A percentile compares a stretch with the other conserved stretches of the same genome.
These are phyloP conservation scores for Leucogyrophana mollusca DNA, from an alignment of 768 basidiomycete species.

Conservation along the genomic window DNA sequence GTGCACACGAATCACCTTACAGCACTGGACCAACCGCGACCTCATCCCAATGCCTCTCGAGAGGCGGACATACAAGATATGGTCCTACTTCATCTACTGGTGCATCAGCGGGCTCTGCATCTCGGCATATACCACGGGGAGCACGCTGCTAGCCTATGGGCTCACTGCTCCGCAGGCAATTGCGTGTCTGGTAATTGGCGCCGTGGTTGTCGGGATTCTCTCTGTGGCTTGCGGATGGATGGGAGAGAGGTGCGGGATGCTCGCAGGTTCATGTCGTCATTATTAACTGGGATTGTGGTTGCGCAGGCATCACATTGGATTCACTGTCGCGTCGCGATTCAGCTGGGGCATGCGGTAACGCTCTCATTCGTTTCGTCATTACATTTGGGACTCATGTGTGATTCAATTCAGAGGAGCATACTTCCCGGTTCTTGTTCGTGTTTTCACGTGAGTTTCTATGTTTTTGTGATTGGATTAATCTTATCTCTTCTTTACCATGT, in stretches of 20 bases:
- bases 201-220: constrained; percentile 11
- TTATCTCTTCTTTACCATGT: no score
- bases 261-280: constrained; percentile 4
- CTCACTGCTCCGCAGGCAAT: constrained; percentile 15
- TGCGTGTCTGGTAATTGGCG: constrained; percentile 13
- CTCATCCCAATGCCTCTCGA: constrained; percentile 25
- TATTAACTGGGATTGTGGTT: neutral
- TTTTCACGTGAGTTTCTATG: constrained; percentile 11
- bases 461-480: no score
- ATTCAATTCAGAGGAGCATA: constrained; percentile 11
- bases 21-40: constrained; percentile 21
- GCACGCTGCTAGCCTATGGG: constrained; percentile 17
- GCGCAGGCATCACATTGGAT: constrained; percentile 15
- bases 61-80: constrained; percentile 24
- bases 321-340: constrained; percentile 16
- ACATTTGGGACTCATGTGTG: no score
- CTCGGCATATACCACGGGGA: constrained; percentile 13
- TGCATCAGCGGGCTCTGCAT: constrained; percentile 18
- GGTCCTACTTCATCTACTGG: constrained; percentile 27
- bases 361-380: no score
- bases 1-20: no score
- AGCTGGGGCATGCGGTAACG: constrained; percentile 16
- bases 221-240: constrained; percentile 20
- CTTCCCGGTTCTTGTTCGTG: constrained; percentile 13
- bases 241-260: constrained; percentile 17